These are phyloP conservation scores for Zelonia costaricensis DNA, from an alignment of 208 protist genomes.

Conservation along the genomic window DNA sequence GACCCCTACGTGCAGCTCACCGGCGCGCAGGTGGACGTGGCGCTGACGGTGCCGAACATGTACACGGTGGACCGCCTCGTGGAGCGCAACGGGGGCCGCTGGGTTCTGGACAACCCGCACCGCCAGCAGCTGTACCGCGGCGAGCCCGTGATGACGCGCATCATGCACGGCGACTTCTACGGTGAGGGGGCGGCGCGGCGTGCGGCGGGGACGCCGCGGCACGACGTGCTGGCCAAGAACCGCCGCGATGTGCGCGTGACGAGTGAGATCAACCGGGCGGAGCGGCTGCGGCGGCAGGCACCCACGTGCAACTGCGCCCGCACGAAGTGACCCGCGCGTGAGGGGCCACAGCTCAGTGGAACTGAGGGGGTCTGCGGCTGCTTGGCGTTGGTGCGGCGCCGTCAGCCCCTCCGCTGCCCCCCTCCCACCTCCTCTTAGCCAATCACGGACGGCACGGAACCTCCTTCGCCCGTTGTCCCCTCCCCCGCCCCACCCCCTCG, in stretches of 20 bases:
- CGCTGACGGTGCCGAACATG: slow-evolving; percentile 37
- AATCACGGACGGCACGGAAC: too few species aligned
- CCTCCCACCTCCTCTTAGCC: too few species aligned
- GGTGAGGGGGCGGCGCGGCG: slow-evolving; percentile 4
- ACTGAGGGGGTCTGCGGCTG: too few species aligned
- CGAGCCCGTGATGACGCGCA: slow-evolving; percentile 71
- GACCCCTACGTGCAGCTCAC: slow-evolving; percentile 65
- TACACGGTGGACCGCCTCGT: slow-evolving; percentile 46
- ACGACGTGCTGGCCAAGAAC: slow-evolving; percentile 38
- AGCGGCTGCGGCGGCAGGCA: slow-evolving; percentile 10
- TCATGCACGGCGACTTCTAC: slow-evolving; percentile 85
- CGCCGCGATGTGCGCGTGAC: slow-evolving; percentile 50
- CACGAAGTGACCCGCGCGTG: slow-evolving; percentile 11
- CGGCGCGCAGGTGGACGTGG: slow-evolving; percentile 40
- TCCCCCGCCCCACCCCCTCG: too few species aligned
- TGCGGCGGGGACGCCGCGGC: slow-evolving; percentile 6
- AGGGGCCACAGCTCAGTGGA: too few species aligned
- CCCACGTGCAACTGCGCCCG: slow-evolving; percentile 1
- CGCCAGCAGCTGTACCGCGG: slow-evolving; percentile 67
- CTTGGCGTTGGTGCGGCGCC: too few species aligned
- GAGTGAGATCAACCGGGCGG: slow-evolving; percentile 46
- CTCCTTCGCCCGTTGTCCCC: too few species aligned
- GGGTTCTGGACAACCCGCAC: slow-evolving; percentile 69
- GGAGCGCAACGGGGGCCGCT: slow-evolving; percentile 35
- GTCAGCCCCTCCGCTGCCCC: too few species aligned